Conservation (phyloP, 768 basidiomycete species). For the Trametes elegans region DNA sequence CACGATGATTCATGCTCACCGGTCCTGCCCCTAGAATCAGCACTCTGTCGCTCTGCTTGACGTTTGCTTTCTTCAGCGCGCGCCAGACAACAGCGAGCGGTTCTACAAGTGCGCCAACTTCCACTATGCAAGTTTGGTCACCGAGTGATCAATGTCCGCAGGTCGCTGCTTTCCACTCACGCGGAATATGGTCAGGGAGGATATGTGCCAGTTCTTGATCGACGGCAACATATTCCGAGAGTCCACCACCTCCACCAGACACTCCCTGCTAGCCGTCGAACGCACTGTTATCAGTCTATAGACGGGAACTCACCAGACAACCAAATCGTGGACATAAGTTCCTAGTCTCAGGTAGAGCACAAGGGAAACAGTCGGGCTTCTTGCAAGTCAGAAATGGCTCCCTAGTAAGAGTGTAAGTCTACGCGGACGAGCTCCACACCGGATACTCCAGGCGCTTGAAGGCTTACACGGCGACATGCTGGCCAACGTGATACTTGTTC, state of each 20-base stretch:
- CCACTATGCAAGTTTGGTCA: conserved; percentile 33
- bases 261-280: conserved; percentile 31
- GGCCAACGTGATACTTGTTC: conserved; percentile 11
- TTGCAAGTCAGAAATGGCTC: conserved; percentile 35
- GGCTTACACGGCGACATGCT: conserved; percentile 23
- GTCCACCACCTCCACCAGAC: conserved; percentile 38
- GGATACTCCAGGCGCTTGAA: too few species aligned
- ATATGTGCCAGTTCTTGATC: conserved; percentile 37
- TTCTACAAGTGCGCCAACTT: conserved; percentile 46
- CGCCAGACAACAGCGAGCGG: conserved; percentile 48
- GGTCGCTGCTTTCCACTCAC: conserved; percentile 27
- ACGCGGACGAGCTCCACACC: too few species aligned
- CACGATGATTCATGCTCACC: conserved; percentile 26
- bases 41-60: conserved; percentile 37
- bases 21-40: conserved; percentile 47
- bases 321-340: not conserved
- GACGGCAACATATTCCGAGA: conserved; percentile 40
- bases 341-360: not conserved
- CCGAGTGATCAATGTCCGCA: too few species aligned
- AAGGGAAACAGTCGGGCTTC: not conserved
- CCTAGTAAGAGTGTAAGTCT: conserved; percentile 26
- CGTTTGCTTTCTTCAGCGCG: conserved; percentile 41
- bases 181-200: conserved; percentile 37
- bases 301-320: conserved; percentile 31
- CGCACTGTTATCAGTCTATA: conserved; percentile 7